These are phyloP conservation scores for Boletales sp. DNA, from an alignment of 768 basidiomycete species.

Conservation along the genomic window DNA sequence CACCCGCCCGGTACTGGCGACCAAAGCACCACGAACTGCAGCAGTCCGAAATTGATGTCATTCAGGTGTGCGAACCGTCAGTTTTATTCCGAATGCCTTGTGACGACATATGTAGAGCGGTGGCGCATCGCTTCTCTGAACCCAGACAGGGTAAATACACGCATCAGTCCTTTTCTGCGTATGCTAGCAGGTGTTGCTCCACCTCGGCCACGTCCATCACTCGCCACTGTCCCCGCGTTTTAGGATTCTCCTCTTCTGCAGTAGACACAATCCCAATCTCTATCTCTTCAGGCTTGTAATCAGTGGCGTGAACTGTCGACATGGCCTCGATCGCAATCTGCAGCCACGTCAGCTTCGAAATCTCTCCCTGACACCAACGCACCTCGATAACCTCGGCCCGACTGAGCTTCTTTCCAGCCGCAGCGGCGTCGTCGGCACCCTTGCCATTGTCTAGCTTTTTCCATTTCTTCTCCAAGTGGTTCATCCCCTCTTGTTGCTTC, in stretches of 20 bases:
- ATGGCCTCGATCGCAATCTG: slow-evolving; percentile 94
- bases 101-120: slow-evolving; percentile 44
- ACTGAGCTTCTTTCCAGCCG: slow-evolving; percentile 69
- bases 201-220: slow-evolving; percentile 76
- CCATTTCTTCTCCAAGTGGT: slow-evolving; percentile 98
- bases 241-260: slow-evolving; percentile 65
- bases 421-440: slow-evolving; percentile 75
- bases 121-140: slow-evolving; percentile 53
- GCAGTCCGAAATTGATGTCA: slow-evolving; percentile 60
- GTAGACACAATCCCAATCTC: slow-evolving; percentile 92
- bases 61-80: slow-evolving; percentile 46
- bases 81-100: background rate
- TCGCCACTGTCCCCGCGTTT: slow-evolving; percentile 74
- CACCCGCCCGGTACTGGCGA: slow-evolving; percentile 56
- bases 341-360: slow-evolving; percentile 1
- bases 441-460: slow-evolving; percentile 83
- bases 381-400: slow-evolving; percentile 90
- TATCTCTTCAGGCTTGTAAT: slow-evolving; percentile 93
- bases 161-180: slow-evolving; percentile 81
- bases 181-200: slow-evolving; percentile 76
- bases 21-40: slow-evolving; percentile 46
- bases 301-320: slow-evolving; percentile 91
- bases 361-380: slow-evolving; percentile 18
- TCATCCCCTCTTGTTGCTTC: slow-evolving; percentile 99
- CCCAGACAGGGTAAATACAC: slow-evolving; percentile 3